phyloP scores from a whole-genome alignment of 129 eudicot genomes.

The Glebionis coronaria region DNA sequence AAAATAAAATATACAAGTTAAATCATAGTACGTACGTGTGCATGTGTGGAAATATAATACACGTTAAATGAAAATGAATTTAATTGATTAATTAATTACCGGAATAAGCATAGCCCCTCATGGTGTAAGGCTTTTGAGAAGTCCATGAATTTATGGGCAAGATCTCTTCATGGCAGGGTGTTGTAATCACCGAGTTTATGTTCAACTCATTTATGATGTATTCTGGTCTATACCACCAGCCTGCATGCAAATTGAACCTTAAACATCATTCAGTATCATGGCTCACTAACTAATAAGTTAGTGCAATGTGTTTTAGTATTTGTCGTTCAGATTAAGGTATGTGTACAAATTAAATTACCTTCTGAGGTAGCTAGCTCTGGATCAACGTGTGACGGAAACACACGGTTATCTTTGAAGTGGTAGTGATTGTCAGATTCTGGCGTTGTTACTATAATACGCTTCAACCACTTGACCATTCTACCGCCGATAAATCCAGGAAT shows the following conservation, averaged over 20 bases:
- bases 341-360: constrained; percentile 45
- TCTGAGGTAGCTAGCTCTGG: constrained; percentile 89
- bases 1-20: too few species aligned
- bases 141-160: constrained; percentile 93
- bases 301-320: background rate
- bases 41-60: too few species aligned
- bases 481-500: constrained; percentile 97
- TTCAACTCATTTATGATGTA: constrained; percentile 86
- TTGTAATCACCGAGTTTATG: constrained; percentile 92
- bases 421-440: constrained; percentile 67
- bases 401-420: constrained; percentile 82
- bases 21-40: too few species aligned
- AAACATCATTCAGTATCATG: too few species aligned
- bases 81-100: constrained; percentile 35
- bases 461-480: constrained; percentile 95
- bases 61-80: background rate
- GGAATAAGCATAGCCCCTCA: constrained; percentile 90
- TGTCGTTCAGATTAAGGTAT: too few species aligned
- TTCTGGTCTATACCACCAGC: constrained; percentile 99
- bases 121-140: constrained; percentile 80
- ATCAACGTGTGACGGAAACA: constrained; percentile 90
- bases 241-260: constrained; percentile 40
- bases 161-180: constrained; percentile 91
- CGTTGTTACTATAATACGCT: constrained; percentile 72
- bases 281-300: too few species aligned